Conservation (phyloP, 2,329 filamentous ascomycete genomes). For the Aspergillus ochraceoroseus region DNA sequence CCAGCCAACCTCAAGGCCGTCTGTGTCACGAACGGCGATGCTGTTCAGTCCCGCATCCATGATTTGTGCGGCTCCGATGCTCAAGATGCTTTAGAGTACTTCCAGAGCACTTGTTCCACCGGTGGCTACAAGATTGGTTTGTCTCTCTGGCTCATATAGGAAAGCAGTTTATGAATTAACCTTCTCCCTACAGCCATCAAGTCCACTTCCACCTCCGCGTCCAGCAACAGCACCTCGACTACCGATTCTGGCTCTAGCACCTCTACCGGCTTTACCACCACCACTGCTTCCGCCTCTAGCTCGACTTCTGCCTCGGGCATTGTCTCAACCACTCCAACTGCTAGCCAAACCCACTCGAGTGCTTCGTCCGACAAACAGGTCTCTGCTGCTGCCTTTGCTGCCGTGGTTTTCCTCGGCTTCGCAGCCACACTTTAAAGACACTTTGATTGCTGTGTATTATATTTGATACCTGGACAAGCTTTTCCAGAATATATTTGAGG, state of each 20-base stretch:
- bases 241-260: conserved; percentile 25
- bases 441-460: conserved; percentile 6
- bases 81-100: conserved; percentile 37
- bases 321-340: conserved; percentile 19
- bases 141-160: not conserved
- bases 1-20: conserved; percentile 39
- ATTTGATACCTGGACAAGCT: conserved; percentile 2
- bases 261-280: conserved; percentile 2
- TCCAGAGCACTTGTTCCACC: conserved; percentile 36
- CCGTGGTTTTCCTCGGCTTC: conserved; percentile 41
- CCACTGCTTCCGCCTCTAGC: conserved; percentile 16
- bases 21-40: conserved; percentile 35
- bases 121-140: conserved; percentile 41
- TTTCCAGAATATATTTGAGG: conserved; percentile 3
- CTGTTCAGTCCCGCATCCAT: conserved; percentile 37
- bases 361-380: conserved; percentile 33
- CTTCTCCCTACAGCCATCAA: conserved; percentile 10
- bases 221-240: conserved; percentile 23
- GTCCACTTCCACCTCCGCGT: conserved; percentile 23
- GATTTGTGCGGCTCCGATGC: conserved; percentile 34
- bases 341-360: conserved; percentile 13
- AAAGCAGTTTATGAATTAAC: conserved; percentile 4
- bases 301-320: conserved; percentile 13
- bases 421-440: conserved; percentile 34
- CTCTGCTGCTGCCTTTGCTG: conserved; percentile 36